phyloP scores from a whole-genome alignment of 306 rosid genomes.

The Lablab purpureus region DNA sequence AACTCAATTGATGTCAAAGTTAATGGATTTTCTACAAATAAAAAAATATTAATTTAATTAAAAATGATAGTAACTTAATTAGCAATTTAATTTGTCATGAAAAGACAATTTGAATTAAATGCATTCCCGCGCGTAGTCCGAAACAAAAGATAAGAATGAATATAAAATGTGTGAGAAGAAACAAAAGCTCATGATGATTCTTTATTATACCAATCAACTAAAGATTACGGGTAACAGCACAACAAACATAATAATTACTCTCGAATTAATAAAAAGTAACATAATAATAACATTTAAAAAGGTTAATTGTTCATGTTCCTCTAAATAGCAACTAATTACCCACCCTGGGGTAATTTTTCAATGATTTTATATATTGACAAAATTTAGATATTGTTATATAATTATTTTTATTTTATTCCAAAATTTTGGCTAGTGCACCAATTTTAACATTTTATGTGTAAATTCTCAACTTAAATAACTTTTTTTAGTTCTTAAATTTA shows the following conservation, averaged over 20 bases:
- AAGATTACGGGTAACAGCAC: conserved; percentile 39
- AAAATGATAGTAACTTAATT: background rate
- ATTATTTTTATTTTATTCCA: no score
- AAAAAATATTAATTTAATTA: no score
- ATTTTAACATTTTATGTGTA: no score
- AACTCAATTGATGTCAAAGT: background rate
- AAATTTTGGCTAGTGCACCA: no score
- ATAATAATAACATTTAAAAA: conserved; percentile 17
- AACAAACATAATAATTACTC: conserved; percentile 47
- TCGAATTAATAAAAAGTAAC: conserved; percentile 45
- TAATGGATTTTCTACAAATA: background rate
- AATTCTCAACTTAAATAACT: no score
- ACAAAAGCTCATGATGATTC: conserved; percentile 28
- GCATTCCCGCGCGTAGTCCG: background rate
- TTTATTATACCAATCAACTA: conserved; percentile 39
- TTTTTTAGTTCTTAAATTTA: no score
- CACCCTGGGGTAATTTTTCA: background rate
- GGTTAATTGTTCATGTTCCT: background rate
- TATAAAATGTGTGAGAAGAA: background rate
- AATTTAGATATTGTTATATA: no score
- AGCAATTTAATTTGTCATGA: background rate
- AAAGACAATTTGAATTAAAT: background rate
- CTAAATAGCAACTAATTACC: background rate
- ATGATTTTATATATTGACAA: no score
- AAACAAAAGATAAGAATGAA: background rate